These are phyloP conservation scores for Candida alai DNA, from an alignment of 805 yeast species.

Conservation along the genomic window DNA sequence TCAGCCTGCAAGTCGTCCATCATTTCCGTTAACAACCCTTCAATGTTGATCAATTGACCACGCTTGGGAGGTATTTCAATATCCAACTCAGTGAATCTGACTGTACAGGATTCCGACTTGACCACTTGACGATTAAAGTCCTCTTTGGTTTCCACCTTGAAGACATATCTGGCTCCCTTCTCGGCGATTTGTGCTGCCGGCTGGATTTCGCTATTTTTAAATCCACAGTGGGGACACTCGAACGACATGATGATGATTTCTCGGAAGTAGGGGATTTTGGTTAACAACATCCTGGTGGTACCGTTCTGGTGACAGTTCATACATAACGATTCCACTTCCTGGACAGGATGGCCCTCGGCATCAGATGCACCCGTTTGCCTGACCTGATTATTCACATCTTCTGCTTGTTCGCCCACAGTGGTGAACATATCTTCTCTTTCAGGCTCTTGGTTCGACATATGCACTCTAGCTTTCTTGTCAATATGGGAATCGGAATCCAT, in stretches of 20 bases:
- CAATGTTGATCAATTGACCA: constrained; percentile 90
- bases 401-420: constrained; percentile 40
- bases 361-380: constrained; percentile 74
- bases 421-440: constrained; percentile 21
- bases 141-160: constrained; percentile 60
- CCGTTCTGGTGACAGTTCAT: constrained; percentile 94
- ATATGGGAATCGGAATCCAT: constrained; percentile 12
- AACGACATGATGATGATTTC: constrained; percentile 93
- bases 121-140: constrained; percentile 91
- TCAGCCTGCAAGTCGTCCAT: constrained; percentile 72
- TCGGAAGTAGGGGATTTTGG: constrained; percentile 86
- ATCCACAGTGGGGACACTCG: constrained; percentile 91
- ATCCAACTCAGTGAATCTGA: constrained; percentile 78
- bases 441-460: constrained; percentile 10
- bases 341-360: constrained; percentile 89
- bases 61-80: constrained; percentile 93
- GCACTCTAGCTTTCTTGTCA: constrained; percentile 13
- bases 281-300: constrained; percentile 73
- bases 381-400: constrained; percentile 37
- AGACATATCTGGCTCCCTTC: constrained; percentile 71
- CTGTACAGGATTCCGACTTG: constrained; percentile 81
- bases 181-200: constrained; percentile 92
- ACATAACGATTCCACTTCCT: constrained; percentile 90
- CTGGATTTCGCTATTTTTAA: constrained; percentile 88
- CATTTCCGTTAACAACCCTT: constrained; percentile 84